Evolutionary conservation across 202 grass and related monocot genomes (phyloP), one percentile per base, ranked within the genome.

Genomic region (Sporobolus alterniflorus): DNA sequence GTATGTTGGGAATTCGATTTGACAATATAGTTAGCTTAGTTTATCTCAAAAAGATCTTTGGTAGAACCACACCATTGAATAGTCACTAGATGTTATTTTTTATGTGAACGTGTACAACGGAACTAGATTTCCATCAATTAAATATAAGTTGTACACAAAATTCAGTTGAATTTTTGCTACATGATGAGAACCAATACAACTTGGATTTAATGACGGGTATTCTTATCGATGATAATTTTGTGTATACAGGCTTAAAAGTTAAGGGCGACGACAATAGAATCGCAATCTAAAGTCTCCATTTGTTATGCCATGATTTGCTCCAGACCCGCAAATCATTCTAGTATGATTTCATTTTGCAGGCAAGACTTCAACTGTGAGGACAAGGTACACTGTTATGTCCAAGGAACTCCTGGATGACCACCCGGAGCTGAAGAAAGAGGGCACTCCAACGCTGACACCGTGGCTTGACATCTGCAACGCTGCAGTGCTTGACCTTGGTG

Each of bases 351-450:
- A 12, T 62, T 83, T 83, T 44, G 31, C 78, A 97, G 94, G 94
- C 82, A 93, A 71, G 71, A 97, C 85, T 47, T 94, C 94, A 6
- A 97, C 94, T 14, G 94, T 97, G 82, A 97, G 84, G 85, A 91
- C 89, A 78, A 91, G 94, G 74, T 97, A 91, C 74, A 97, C 91
- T 22, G 91, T 97, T 41, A 94, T 97, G 91, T 90, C 88, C 6
- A 93, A 91, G 78, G 94, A 89, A 75, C 77, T 97, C 75, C 84
- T 94, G 20, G 89, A 91, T 22, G 88, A 91, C 65, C 90, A 97
- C 40, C 91, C 94, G 39, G 94, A 97, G 82, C 78, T 97, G 2
- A 92, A 88, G 50, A 82, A 54, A 11, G 91, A 97, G 83, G 94
- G 94, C 64, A 62, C 57, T 16, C 94, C 94, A 36, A 97, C 91